Conservation (phyloP, 139 green algal genomes). For the Axilococcus clingmanii region DNA sequence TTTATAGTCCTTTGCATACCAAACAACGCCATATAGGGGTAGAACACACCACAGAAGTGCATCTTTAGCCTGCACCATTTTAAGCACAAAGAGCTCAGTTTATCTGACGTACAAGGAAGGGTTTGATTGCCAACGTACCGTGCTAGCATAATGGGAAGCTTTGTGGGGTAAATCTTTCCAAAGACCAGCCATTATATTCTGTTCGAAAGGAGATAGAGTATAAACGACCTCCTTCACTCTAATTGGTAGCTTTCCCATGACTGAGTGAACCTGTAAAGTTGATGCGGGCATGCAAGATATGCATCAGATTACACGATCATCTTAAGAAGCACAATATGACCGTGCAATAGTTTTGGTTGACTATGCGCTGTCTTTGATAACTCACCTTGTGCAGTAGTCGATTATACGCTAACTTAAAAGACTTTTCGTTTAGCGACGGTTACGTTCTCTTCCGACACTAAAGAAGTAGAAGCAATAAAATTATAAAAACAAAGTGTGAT, state of each 20-base stretch:
- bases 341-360: too few species aligned
- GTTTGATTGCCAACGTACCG: slow-evolving; percentile 4
- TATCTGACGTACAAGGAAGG: not conserved
- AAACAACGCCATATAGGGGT: slow-evolving; percentile 13
- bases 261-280: not conserved
- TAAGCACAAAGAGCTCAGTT: not conserved
- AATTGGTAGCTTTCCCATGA: slow-evolving; percentile 48
- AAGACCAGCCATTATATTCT: slow-evolving; percentile 57
- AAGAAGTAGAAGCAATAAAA: too few species aligned
- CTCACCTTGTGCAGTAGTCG: too few species aligned
- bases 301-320: not conserved
- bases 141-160: slow-evolving; percentile 18
- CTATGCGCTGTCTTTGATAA: too few species aligned
- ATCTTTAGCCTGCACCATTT: slow-evolving; percentile 15
- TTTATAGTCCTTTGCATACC: slow-evolving; percentile 36
- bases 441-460: too few species aligned
- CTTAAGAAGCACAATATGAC: not conserved
- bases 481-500: too few species aligned
- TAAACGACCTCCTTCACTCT: slow-evolving; percentile 80
- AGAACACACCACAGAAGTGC: slow-evolving; percentile 13
- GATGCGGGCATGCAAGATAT: not conserved
- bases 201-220: slow-evolving; percentile 76
- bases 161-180: slow-evolving; percentile 66
- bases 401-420: too few species aligned
- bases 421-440: too few species aligned